A percentile compares a stretch with the other conserved stretches of the same genome.
Evolutionary conservation across 495 filamentous ascomycete genomes (phyloP).

Genomic region (Neurospora cerealis): DNA sequence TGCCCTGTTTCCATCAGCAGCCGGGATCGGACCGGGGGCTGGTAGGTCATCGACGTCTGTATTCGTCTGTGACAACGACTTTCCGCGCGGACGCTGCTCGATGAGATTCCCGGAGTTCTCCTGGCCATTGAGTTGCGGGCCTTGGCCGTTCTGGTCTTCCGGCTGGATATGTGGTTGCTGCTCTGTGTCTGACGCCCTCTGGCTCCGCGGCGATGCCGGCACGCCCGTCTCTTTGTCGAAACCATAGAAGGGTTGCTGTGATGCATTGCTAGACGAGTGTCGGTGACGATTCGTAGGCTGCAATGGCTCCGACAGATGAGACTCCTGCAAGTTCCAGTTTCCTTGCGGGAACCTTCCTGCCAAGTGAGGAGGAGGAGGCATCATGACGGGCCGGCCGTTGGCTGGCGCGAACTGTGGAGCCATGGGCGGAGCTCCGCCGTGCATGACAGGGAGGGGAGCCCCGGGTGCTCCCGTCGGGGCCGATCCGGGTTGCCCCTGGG

Average conservation of each 20-base stretch:
- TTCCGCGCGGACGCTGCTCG: background rate
- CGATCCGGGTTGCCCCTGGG: slow-evolving; percentile 1
- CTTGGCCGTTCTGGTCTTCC: slow-evolving; percentile 7
- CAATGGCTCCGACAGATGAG: slow-evolving; percentile 34
- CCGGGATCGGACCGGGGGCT: slow-evolving; percentile 8
- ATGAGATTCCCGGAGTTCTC: background rate
- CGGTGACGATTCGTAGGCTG: slow-evolving; percentile 27
- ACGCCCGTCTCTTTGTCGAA: slow-evolving; percentile 38
- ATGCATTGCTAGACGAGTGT: slow-evolving; percentile 24
- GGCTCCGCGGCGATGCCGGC: slow-evolving; percentile 7
- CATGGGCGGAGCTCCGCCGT: slow-evolving; percentile 1
- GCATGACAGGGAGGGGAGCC: slow-evolving; percentile 4
- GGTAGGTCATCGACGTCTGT: slow-evolving; percentile 19
- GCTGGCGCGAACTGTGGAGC: slow-evolving; percentile 1
- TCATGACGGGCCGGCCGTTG: slow-evolving; percentile 5
- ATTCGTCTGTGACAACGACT: slow-evolving; percentile 25
- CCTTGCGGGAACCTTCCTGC: slow-evolving; percentile 19
- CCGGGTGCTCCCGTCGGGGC: slow-evolving; percentile 4
- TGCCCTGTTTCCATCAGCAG: slow-evolving; percentile 16
- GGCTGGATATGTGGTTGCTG: slow-evolving; percentile 10
- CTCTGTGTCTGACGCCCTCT: slow-evolving; percentile 8
- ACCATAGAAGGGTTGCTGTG: slow-evolving; percentile 23
- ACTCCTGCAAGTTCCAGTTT: slow-evolving; percentile 36
- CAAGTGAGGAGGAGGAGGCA: slow-evolving; percentile 16
- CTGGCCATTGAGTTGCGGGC: slow-evolving; percentile 4